Evolutionary conservation across 306 rosid genomes (phyloP).

Genomic region (Psophocarpus tetragonolobus): DNA sequence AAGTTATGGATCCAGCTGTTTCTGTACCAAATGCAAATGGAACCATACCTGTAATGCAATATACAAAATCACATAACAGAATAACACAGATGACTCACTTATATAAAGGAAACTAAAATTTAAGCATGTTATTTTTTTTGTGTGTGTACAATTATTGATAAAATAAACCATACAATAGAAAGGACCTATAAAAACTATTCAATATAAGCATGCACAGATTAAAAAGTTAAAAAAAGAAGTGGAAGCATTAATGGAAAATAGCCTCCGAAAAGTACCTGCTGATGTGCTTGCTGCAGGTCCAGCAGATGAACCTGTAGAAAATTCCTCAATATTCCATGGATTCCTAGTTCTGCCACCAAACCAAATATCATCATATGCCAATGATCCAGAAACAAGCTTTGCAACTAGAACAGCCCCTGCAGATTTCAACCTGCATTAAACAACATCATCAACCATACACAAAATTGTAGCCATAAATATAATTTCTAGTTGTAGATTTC

Average conservation of each 20-base stretch:
- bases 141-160: neutral
- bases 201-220: neutral
- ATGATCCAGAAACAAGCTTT: slow-evolving; percentile 76
- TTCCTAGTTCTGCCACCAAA: slow-evolving; percentile 85
- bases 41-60: slow-evolving; percentile 60
- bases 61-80: neutral
- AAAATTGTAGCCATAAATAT: neutral
- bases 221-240: neutral
- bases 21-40: slow-evolving; percentile 83
- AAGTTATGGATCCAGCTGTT: slow-evolving; percentile 77
- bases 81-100: neutral
- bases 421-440: slow-evolving; percentile 53
- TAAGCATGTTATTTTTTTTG: neutral
- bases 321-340: slow-evolving; percentile 81
- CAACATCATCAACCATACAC: slow-evolving; percentile 15
- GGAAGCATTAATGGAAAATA: neutral
- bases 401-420: slow-evolving; percentile 80
- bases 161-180: slow-evolving; percentile 5
- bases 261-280: slow-evolving; percentile 47
- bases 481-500: slow-evolving; percentile 15
- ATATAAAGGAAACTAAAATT: neutral
- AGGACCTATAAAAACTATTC: neutral
- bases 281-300: slow-evolving; percentile 84
- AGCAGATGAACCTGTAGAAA: slow-evolving; percentile 78
- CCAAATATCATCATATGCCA: slow-evolving; percentile 90